Conservation (phyloP, 2,329 filamentous ascomycete species). For the Penicillium sp. region DNA sequence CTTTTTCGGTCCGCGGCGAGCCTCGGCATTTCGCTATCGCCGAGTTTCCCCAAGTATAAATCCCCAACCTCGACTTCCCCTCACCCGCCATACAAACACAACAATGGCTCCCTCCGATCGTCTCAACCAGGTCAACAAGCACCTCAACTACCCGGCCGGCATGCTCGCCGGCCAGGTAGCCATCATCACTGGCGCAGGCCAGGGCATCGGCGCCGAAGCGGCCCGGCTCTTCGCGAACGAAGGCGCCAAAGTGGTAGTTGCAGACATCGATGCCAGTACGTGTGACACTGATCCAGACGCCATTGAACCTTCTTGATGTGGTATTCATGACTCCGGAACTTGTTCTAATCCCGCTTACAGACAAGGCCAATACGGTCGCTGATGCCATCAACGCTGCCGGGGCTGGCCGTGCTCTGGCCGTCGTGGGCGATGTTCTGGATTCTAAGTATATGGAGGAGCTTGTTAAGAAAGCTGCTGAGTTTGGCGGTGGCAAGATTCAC, state of each 20-base stretch:
- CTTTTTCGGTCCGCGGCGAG: constrained; percentile 18
- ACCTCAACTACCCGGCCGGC: constrained; percentile 79
- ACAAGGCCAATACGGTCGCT: constrained; percentile 67
- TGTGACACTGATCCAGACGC: background rate
- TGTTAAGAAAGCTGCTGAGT: constrained; percentile 72
- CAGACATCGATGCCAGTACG: constrained; percentile 74
- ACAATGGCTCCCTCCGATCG: constrained; percentile 53
- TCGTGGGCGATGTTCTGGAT: constrained; percentile 74
- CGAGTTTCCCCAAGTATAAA: constrained; percentile 16
- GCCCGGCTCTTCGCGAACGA: constrained; percentile 82
- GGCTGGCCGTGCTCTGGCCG: constrained; percentile 64
- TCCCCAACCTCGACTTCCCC: constrained; percentile 1
- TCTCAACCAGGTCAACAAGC: constrained; percentile 68
- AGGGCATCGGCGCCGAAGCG: constrained; percentile 84
- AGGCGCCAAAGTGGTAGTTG: constrained; percentile 78
- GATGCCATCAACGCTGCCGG: constrained; percentile 66
- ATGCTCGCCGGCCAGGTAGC: constrained; percentile 76
- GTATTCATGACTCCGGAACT: background rate
- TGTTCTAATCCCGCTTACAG: constrained; percentile 39
- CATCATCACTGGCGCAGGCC: constrained; percentile 82
- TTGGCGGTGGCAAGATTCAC: constrained; percentile 83
- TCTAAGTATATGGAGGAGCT: constrained; percentile 67
- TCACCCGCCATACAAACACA: constrained; percentile 1
- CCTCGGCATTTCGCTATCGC: constrained; percentile 21
- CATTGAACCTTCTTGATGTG: background rate